phyloP scores from a whole-genome alignment of 2,329 filamentous ascomycete genomes.

The Fusarium sp. region DNA sequence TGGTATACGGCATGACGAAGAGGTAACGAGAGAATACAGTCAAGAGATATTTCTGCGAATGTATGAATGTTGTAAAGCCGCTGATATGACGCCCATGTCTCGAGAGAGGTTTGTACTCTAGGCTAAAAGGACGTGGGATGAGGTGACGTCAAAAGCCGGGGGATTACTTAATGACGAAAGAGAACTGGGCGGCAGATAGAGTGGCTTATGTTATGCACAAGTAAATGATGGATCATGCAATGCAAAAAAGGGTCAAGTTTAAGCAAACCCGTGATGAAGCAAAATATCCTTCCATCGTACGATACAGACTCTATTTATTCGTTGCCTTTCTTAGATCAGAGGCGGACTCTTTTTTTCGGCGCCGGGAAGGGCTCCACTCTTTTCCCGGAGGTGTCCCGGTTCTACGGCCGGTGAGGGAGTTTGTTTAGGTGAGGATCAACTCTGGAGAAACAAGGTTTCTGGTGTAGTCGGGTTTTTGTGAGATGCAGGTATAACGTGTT shows the following conservation, averaged over 20 bases:
- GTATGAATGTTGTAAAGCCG: not conserved
- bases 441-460: not conserved
- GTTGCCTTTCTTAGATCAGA: not conserved
- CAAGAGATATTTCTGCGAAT: not conserved
- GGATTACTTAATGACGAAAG: constrained; percentile 37
- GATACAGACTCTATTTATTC: not conserved
- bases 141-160: constrained; percentile 43
- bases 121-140: constrained; percentile 33
- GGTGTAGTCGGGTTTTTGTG: not conserved
- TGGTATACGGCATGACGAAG: constrained; percentile 26
- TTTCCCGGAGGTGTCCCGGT: not conserved
- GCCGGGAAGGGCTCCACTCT: not conserved
- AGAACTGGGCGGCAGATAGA: constrained; percentile 7
- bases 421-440: not conserved
- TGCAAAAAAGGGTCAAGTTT: not conserved
- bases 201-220: not conserved
- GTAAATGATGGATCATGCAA: not conserved
- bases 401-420: not conserved
- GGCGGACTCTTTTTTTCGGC: not conserved
- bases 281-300: not conserved
- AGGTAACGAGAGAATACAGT: not conserved
- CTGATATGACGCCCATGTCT: constrained; percentile 5
- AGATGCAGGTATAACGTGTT: not conserved
- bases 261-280: not conserved
- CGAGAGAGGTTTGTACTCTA: not conserved